Evolutionary conservation across 129 eudicot species (phyloP).

Genomic region (Ambrosia trifida): DNA sequence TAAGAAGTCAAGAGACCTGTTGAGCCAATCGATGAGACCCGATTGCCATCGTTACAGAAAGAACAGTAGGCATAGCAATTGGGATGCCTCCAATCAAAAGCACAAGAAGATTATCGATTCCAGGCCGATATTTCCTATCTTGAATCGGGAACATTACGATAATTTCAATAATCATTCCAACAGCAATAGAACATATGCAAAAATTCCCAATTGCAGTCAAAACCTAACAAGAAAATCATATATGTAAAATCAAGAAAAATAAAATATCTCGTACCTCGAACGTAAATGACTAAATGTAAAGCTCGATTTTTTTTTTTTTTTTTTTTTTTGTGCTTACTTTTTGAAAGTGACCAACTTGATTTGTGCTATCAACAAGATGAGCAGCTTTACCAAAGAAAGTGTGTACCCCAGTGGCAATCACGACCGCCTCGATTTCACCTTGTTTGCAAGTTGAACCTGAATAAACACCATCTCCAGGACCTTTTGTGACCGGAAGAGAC

Average conservation of each 20-base stretch:
- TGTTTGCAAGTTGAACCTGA: slow-evolving; percentile 99
- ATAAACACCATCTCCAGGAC: slow-evolving; percentile 96
- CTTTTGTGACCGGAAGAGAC: slow-evolving; percentile 98
- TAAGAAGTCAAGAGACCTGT: slow-evolving; percentile 58
- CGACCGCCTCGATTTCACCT: slow-evolving; percentile 95
- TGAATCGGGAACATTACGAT: slow-evolving; percentile 96
- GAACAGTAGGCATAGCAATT: slow-evolving; percentile 99
- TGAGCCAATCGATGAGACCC: slow-evolving; percentile 98
- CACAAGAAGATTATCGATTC: slow-evolving; percentile 99
- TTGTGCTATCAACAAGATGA: slow-evolving; percentile 93
- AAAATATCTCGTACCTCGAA: not conserved
- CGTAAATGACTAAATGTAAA: not conserved
- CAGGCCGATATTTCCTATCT: slow-evolving; percentile 86
- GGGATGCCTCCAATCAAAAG: slow-evolving; percentile 99
- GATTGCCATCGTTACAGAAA: slow-evolving; percentile 98
- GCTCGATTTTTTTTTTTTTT: not conserved
- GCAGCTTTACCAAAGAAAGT: slow-evolving; percentile 99
- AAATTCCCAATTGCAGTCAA: slow-evolving; percentile 98
- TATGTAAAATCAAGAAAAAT: slow-evolving; percentile 1
- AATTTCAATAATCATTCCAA: slow-evolving; percentile 95
- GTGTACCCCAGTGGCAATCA: slow-evolving; percentile 98
- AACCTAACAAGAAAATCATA: slow-evolving; percentile 49
- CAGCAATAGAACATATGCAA: slow-evolving; percentile 97
- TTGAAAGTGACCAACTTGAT: slow-evolving; percentile 98
- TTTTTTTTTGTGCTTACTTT: slow-evolving; percentile 49